A percentile compares a stretch with the other conserved stretches of the same genome.
Evolutionary conservation across 148 eudicot species (phyloP).

Genomic region (Camellia lanceoleosa): DNA sequence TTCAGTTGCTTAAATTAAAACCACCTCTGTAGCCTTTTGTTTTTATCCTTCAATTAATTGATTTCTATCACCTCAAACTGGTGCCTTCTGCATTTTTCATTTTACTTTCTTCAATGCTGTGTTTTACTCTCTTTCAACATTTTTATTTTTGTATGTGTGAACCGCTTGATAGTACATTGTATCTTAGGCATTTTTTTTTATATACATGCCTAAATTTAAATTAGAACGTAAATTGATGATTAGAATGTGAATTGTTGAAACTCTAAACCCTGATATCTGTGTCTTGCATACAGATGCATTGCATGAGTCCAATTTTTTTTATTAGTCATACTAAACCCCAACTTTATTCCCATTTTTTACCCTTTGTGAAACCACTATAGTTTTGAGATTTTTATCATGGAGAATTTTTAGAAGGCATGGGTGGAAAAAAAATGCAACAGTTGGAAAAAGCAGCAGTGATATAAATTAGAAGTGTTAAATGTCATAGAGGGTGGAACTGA

Average conservation of each 20-base stretch:
- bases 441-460: not conserved
- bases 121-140: not conserved
- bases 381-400: not conserved
- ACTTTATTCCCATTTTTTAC: not conserved
- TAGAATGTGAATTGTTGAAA: not conserved
- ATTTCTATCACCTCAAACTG: not conserved
- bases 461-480: not conserved
- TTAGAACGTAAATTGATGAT: not conserved
- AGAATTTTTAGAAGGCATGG: not conserved
- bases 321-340: not conserved
- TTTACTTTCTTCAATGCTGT: not conserved
- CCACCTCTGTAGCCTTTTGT: not conserved
- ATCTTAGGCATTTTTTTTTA: not conserved
- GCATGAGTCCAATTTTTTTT: not conserved
- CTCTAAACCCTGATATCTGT: not conserved
- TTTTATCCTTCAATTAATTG: not conserved
- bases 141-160: not conserved
- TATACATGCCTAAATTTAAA: no score
- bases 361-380: not conserved
- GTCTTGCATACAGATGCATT: not conserved
- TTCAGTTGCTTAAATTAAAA: not conserved
- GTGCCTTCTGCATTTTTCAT: not conserved
- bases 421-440: not conserved
- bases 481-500: not conserved
- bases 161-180: not conserved